These are phyloP conservation scores for Cetraspora pellucida DNA, from an alignment of 192 early-diverging fungal genomes.

Conservation along the genomic window DNA sequence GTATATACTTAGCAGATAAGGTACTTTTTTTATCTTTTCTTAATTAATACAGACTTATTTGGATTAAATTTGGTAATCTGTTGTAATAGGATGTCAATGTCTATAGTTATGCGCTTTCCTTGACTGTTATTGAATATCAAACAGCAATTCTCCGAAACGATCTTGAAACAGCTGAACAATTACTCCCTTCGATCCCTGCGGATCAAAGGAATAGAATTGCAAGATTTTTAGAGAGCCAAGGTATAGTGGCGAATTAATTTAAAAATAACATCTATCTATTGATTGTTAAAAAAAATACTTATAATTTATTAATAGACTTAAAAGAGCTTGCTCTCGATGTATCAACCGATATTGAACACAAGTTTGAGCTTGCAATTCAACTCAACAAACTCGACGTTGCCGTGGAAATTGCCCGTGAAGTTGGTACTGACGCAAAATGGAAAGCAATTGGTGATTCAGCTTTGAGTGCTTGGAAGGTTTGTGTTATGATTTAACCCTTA, in stretches of 20 bases:
- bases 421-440: conserved; percentile 92
- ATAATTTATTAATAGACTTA: conserved; percentile 50
- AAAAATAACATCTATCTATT: neutral
- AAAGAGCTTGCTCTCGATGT: conserved; percentile 93
- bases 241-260: neutral
- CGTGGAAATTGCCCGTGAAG: conserved; percentile 79
- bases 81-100: conserved; percentile 76
- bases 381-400: conserved; percentile 84
- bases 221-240: conserved; percentile 91
- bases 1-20: conserved; percentile 92
- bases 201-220: conserved; percentile 92
- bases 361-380: conserved; percentile 92
- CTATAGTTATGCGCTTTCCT: conserved; percentile 86
- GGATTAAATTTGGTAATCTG: neutral
- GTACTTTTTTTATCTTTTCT: conserved; percentile 33
- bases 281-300: neutral
- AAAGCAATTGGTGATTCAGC: conserved; percentile 90
- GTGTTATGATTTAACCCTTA: neutral
- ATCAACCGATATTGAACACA: conserved; percentile 94
- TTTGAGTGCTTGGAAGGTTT: conserved; percentile 85
- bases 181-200: conserved; percentile 84
- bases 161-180: conserved; percentile 71
- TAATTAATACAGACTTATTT: neutral
- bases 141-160: conserved; percentile 96
- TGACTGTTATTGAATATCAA: conserved; percentile 98